Percentiles rank a stretch among this genome's conserved stretches.
These are phyloP conservation scores for Neurospora sp. DNA, from an alignment of 495 filamentous ascomycete species.

Conservation along the genomic window DNA sequence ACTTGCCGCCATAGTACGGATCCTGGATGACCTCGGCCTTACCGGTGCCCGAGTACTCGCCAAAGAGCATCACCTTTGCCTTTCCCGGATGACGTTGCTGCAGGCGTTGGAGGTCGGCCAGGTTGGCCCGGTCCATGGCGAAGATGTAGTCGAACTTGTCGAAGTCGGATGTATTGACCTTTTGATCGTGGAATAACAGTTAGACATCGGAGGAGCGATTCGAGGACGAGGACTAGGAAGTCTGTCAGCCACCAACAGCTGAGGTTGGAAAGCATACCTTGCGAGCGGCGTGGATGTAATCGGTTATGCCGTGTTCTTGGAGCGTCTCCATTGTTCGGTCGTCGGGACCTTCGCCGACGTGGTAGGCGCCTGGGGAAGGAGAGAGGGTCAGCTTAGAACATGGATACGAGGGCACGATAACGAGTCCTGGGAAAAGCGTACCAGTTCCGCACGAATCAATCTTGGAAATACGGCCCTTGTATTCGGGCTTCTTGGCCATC, in stretches of 20 bases:
- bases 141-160: conserved; percentile 82
- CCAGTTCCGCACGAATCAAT: conserved; percentile 84
- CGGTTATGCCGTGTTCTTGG: conserved; percentile 56
- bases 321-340: conserved; percentile 78
- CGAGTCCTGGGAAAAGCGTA: background rate
- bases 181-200: too few species aligned
- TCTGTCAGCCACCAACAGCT: background rate
- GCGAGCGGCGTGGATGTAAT: conserved; percentile 69
- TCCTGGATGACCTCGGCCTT: conserved; percentile 68
- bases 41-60: conserved; percentile 62
- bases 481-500: conserved; percentile 45
- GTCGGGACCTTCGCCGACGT: conserved; percentile 63
- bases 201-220: too few species aligned
- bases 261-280: conserved; percentile 39
- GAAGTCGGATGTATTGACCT: conserved; percentile 48
- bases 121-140: conserved; percentile 87
- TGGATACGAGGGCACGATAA: too few species aligned
- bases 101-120: conserved; percentile 56
- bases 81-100: conserved; percentile 43
- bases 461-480: conserved; percentile 48
- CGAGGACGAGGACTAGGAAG: background rate
- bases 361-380: conserved; percentile 51
- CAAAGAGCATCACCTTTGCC: conserved; percentile 68
- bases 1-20: conserved; percentile 79
- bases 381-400: too few species aligned